A percentile compares a stretch with the other conserved stretches of the same genome.
Conservation (phyloP, 306 rosid species). For the Casuarina glauca region DNA sequence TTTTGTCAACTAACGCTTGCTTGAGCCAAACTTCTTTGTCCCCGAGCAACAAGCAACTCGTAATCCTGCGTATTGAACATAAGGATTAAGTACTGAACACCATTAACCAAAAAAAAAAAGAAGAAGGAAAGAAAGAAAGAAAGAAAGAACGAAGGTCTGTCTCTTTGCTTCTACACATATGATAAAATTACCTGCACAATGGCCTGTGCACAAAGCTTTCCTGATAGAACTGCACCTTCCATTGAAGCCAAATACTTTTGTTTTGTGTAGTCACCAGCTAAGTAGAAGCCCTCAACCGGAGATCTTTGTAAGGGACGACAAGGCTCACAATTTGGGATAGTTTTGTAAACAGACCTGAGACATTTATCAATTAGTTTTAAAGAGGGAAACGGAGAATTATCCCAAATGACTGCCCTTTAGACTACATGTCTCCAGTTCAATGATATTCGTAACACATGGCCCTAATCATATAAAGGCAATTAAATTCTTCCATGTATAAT, state of each 20-base stretch:
- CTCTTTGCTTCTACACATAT: not conserved
- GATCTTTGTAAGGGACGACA: conserved; percentile 93
- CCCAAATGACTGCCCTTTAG: conserved; percentile 7
- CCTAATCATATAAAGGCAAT: not conserved
- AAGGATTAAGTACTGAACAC: not conserved
- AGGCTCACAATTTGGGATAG: conserved; percentile 84
- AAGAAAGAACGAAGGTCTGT: not conserved
- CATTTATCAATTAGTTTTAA: conserved; percentile 18
- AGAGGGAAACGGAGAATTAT: conserved; percentile 11
- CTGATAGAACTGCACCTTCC: conserved; percentile 99
- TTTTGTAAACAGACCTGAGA: conserved; percentile 91
- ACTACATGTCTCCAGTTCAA: conserved; percentile 6
- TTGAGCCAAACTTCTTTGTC: conserved; percentile 52
- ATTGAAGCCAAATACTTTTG: conserved; percentile 96
- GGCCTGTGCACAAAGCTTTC: conserved; percentile 95
- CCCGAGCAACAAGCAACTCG: conserved; percentile 57
- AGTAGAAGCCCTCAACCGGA: conserved; percentile 89
- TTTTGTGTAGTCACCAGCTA: conserved; percentile 95
- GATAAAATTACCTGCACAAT: conserved; percentile 74
- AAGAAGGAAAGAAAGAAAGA: not conserved
- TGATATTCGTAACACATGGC: not conserved
- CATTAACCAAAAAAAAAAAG: not conserved
- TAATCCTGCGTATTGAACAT: conserved; percentile 52
- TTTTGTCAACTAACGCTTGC: conserved; percentile 48
- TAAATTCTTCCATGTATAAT: not conserved